Base-by-base conservation (phyloP, 2,329 filamentous ascomycete genomes). In the Microcyclosporella mali region DNA sequence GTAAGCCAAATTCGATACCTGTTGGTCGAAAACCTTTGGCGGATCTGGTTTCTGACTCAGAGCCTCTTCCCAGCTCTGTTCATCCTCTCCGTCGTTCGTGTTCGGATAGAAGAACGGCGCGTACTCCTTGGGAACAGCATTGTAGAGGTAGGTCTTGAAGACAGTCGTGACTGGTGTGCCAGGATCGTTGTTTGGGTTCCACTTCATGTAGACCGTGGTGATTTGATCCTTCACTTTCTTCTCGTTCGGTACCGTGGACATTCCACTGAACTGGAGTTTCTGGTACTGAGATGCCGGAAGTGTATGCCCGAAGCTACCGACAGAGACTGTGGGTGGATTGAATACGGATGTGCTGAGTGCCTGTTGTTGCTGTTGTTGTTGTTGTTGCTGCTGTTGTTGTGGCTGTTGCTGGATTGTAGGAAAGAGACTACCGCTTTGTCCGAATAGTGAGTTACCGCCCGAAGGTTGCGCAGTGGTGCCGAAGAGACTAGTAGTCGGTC, bases 141-240 rank as follows among this genome's bases (percentile, higher is more conserved):
- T 92, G 73, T 92, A 94, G 64, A 92, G 87, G 70, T 90, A 90
- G 60, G 85, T 73, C 64, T 87, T 84, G 69, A 92, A 88, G 19
- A 77, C 78, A 56, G 84, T 88, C 28, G 43, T 45, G 27, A 36
- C 32, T 4, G 21, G 21, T 25, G 21, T 25, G 21, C 21, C 21
- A 37, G 45, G 29, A 40, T 53, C 21, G 34, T 45, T 49, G 18
- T 73, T 66, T 1, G 84, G 81, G 48, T 85, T 74, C 86, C 86
- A 92, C 67, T 89, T 88, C 47, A 79, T 72, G 40, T 79, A 70
- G 31, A 92, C 74, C 18, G 80, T 71, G 47, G 75, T 71, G 63
- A 89, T 85, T 63, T 90, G 85, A 44, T 88, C 82, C 15, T 79
- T 73, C 33, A 89, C 77, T 36, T 81, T 78, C 62, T 88, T 88